These are phyloP conservation scores for Fusarium compactum DNA, from an alignment of 2,329 filamentous ascomycete species.

Conservation along the genomic window DNA sequence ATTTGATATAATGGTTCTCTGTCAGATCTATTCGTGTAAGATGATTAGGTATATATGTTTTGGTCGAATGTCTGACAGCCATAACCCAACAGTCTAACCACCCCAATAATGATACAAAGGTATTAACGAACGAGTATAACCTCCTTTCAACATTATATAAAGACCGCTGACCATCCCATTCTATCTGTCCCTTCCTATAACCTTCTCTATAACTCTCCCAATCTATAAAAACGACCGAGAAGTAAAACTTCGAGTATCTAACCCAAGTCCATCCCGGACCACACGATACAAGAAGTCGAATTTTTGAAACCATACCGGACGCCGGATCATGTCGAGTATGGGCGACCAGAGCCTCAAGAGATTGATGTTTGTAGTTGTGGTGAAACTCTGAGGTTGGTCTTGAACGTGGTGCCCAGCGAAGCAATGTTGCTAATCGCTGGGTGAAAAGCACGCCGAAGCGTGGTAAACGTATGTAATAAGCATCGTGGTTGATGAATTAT, in stretches of 20 bases:
- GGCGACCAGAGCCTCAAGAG: conserved; percentile 20
- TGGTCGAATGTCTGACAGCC: neutral
- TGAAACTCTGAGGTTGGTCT: conserved; percentile 21
- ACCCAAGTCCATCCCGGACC: neutral
- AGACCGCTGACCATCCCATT: neutral
- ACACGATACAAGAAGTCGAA: conserved; percentile 9
- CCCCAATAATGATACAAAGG: conserved; percentile 8
- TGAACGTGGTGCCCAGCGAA: conserved; percentile 38
- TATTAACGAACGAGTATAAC: neutral
- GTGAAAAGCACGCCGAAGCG: conserved; percentile 25
- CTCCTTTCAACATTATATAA: conserved; percentile 1
- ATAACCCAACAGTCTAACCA: neutral
- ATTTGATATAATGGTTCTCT: neutral
- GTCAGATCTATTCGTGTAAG: neutral
- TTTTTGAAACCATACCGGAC: conserved; percentile 19
- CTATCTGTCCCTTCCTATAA: no score
- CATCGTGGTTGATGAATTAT: neutral
- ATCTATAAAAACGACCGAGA: conserved; percentile 28
- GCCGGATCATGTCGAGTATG: conserved; percentile 30
- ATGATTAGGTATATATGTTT: neutral
- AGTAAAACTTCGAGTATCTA: conserved; percentile 9
- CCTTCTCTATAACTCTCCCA: conserved; percentile 11
- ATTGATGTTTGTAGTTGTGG: neutral
- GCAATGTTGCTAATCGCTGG: conserved; percentile 16
- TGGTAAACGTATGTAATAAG: conserved; percentile 27